Evolutionary conservation across 345 rosid genomes (phyloP).

Genomic region (Nephelium lappaceum): DNA sequence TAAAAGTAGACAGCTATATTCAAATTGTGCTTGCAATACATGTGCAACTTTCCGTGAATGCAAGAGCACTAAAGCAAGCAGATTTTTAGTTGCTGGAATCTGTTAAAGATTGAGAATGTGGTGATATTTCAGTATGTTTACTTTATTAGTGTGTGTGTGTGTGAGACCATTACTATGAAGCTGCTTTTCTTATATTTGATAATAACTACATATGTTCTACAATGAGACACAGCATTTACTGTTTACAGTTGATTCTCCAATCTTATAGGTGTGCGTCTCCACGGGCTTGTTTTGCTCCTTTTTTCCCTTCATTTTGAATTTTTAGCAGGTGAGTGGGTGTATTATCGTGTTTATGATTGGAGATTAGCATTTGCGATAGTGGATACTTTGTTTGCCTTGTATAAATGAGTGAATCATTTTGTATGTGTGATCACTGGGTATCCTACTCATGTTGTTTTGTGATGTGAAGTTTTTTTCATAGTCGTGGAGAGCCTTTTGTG

Average conservation of each 20-base stretch:
- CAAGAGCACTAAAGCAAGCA: conserved; percentile 1
- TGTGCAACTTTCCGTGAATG: background rate
- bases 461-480: background rate
- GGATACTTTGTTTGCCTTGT: background rate
- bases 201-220: background rate
- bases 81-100: background rate
- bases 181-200: background rate
- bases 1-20: background rate
- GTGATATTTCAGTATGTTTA: background rate
- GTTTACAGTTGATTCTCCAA: background rate
- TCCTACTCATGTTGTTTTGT: background rate
- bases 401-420: background rate
- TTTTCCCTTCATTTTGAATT: background rate
- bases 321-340: background rate
- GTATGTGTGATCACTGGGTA: background rate
- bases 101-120: background rate
- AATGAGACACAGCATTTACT: background rate
- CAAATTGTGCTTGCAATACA: background rate
- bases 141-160: background rate
- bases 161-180: no score
- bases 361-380: background rate
- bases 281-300: background rate
- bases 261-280: background rate
- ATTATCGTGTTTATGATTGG: background rate
- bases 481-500: background rate